phyloP scores from a whole-genome alignment of 495 filamentous ascomycete species.

The Penicilliopsis zonata region DNA sequence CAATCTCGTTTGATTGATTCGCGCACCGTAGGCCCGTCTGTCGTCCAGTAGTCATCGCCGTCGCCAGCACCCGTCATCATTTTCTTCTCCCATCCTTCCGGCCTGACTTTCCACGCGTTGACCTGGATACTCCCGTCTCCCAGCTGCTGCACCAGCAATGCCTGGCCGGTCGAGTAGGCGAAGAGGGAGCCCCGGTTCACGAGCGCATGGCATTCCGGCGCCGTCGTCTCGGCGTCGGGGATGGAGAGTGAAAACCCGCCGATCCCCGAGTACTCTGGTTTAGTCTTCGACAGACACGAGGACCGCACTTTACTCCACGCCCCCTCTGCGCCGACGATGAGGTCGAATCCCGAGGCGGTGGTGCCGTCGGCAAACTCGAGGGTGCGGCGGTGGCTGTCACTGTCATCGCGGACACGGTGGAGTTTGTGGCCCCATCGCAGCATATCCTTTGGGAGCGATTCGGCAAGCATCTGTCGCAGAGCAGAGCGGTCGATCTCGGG shows the following conservation, averaged over 20 bases:
- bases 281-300: constrained; percentile 28
- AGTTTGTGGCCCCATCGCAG: constrained; percentile 16
- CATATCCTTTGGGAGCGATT: constrained; percentile 11
- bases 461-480: constrained; percentile 16
- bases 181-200: constrained; percentile 9
- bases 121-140: constrained; percentile 7
- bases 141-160: constrained; percentile 9
- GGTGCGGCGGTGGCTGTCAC: no score
- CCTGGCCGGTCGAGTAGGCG: constrained; percentile 7
- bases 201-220: no score
- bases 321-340: constrained; percentile 50
- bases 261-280: constrained; percentile 39
- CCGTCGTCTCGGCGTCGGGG: constrained; percentile 7
- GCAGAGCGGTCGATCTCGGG: constrained; percentile 20
- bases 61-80: not conserved
- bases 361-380: constrained; percentile 10
- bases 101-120: not conserved
- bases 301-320: constrained; percentile 43
- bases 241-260: constrained; percentile 5
- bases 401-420: constrained; percentile 8
- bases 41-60: no score
- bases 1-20: no score
- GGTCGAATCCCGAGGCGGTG: constrained; percentile 17
- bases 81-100: not conserved
- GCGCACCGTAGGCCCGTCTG: no score